phyloP scores from a whole-genome alignment of 1,139 yeast species.

The Debaryomyces singareniensis region DNA sequence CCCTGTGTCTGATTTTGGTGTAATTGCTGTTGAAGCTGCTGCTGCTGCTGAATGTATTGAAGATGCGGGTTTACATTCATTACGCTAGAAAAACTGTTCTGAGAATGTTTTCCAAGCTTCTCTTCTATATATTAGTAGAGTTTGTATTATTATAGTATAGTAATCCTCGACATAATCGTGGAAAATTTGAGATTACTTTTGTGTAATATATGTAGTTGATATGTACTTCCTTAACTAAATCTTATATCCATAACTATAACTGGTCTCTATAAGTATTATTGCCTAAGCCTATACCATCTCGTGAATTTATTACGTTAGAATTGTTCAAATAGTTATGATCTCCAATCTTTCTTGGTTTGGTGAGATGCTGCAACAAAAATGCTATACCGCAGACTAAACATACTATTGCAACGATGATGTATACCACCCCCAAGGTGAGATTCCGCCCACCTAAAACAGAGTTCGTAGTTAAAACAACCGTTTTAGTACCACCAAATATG shows the following conservation, averaged over 20 bases:
- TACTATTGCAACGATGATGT: slow-evolving; percentile 56
- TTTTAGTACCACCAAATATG: slow-evolving; percentile 64
- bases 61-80: slow-evolving; percentile 40
- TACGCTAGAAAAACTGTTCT: neutral
- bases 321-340: slow-evolving; percentile 39
- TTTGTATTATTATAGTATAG: too few species aligned
- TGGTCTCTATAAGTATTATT: slow-evolving; percentile 21
- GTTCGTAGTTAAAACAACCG: slow-evolving; percentile 60
- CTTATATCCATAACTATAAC: slow-evolving; percentile 14
- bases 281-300: slow-evolving; percentile 3
- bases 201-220: too few species aligned
- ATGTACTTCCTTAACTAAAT: too few species aligned
- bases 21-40: slow-evolving; percentile 22
- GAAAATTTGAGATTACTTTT: too few species aligned
- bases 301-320: slow-evolving; percentile 9
- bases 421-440: slow-evolving; percentile 59
- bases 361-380: slow-evolving; percentile 40
- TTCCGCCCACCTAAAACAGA: slow-evolving; percentile 68
- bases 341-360: slow-evolving; percentile 41
- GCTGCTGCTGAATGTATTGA: slow-evolving; percentile 35
- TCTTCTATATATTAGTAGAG: too few species aligned
- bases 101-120: too few species aligned
- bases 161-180: too few species aligned
- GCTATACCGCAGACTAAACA: slow-evolving; percentile 41
- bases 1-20: slow-evolving; percentile 14